Conservation (phyloP, 371 early-diverging fungal species). For the Polyrhizophydium stewartii region DNA sequence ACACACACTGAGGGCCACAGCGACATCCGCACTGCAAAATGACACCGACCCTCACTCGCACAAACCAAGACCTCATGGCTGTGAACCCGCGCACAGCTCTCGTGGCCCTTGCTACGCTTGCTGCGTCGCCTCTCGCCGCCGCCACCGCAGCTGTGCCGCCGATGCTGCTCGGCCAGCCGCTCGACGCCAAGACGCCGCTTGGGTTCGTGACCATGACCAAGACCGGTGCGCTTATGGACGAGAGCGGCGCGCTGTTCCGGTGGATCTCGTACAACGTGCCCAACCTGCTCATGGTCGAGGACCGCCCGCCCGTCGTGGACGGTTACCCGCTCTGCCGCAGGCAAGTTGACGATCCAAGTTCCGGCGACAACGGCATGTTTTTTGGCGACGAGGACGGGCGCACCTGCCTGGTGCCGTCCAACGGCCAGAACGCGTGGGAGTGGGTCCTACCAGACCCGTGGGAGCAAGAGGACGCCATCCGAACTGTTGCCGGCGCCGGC, state of each 20-base stretch:
- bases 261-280: slow-evolving; percentile 31
- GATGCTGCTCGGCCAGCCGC: too few relatives aligned
- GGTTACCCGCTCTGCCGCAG: background rate
- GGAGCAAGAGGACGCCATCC: slow-evolving; percentile 28
- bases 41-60: too few relatives aligned
- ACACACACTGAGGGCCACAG: too few relatives aligned
- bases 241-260: slow-evolving; percentile 15
- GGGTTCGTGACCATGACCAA: too few relatives aligned
- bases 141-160: too few relatives aligned
- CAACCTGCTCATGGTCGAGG: slow-evolving; percentile 24
- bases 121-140: too few relatives aligned
- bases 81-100: too few relatives aligned
- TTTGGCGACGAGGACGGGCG: background rate
- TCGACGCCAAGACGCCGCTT: too few relatives aligned
- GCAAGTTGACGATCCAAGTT: background rate
- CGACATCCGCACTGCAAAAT: too few relatives aligned
- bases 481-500: slow-evolving; percentile 19
- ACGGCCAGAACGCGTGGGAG: background rate
- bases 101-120: too few relatives aligned
- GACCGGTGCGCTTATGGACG: slow-evolving; percentile 10
- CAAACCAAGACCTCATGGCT: too few relatives aligned
- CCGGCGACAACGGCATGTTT: background rate
- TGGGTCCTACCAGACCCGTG: slow-evolving; percentile 15
- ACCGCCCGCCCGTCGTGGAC: slow-evolving; percentile 6
- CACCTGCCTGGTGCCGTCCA: background rate